Evolutionary conservation across 306 rosid genomes (phyloP).

Genomic region (Prunus mongolica): DNA sequence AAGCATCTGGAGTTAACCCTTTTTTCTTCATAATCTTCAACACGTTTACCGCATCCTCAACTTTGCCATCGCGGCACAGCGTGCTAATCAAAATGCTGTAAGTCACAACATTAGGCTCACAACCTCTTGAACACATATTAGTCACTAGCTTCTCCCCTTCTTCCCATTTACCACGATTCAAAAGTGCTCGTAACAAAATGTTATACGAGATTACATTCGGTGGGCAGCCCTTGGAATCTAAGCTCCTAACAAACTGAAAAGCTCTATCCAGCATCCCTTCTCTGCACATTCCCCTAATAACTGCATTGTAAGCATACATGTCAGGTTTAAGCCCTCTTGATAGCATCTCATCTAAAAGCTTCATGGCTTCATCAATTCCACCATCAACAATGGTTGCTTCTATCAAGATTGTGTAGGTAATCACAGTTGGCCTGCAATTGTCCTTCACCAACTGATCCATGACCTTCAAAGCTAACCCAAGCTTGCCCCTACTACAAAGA

Average conservation of each 20-base stretch:
- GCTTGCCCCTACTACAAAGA: slow-evolving; percentile 65
- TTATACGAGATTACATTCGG: slow-evolving; percentile 71
- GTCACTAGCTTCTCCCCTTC: slow-evolving; percentile 56
- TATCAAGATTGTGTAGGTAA: slow-evolving; percentile 79
- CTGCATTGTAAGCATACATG: slow-evolving; percentile 59
- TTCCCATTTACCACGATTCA: slow-evolving; percentile 59
- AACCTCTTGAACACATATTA: slow-evolving; percentile 55
- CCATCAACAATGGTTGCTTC: slow-evolving; percentile 72
- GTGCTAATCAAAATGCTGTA: slow-evolving; percentile 61
- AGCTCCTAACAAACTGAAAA: slow-evolving; percentile 42
- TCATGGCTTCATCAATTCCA: slow-evolving; percentile 57
- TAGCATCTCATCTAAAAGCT: slow-evolving; percentile 72
- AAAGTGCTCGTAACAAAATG: slow-evolving; percentile 52
- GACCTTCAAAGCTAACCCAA: slow-evolving; percentile 45
- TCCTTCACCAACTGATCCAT: slow-evolving; percentile 64
- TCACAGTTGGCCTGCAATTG: slow-evolving; percentile 65
- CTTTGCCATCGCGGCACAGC: slow-evolving; percentile 58
- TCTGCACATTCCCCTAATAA: slow-evolving; percentile 71
- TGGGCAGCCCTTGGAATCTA: slow-evolving; percentile 46
- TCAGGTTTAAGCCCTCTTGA: slow-evolving; percentile 69
- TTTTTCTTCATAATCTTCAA: slow-evolving; percentile 71
- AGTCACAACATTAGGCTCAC: slow-evolving; percentile 65
- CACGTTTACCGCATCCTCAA: slow-evolving; percentile 62
- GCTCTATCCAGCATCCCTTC: slow-evolving; percentile 71
- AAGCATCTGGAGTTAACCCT: slow-evolving; percentile 70